These are phyloP conservation scores for Emericellopsis atlantica DNA, from an alignment of 2,329 filamentous ascomycete species.

Conservation along the genomic window DNA sequence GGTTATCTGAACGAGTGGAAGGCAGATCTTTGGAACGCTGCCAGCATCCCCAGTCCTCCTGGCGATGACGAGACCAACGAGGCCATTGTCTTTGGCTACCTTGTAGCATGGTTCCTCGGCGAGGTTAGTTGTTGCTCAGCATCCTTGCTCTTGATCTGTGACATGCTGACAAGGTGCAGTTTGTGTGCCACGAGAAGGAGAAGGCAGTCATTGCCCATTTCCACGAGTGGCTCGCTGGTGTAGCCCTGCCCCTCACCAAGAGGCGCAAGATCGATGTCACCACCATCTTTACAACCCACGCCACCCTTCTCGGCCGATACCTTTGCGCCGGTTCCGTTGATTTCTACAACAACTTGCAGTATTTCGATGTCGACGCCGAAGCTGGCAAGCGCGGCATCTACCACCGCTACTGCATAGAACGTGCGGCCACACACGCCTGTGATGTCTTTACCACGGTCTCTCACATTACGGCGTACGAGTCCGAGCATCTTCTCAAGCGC, in stretches of 20 bases:
- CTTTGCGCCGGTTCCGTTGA: slow-evolving; percentile 95
- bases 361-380: slow-evolving; percentile 92
- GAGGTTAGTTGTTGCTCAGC: slow-evolving; percentile 49
- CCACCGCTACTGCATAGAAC: slow-evolving; percentile 95
- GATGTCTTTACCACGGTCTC: slow-evolving; percentile 99
- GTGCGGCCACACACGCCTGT: slow-evolving; percentile 77
- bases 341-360: slow-evolving; percentile 98
- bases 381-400: slow-evolving; percentile 97
- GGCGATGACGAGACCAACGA: slow-evolving; percentile 94
- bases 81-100: slow-evolving; percentile 91
- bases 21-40: slow-evolving; percentile 82
- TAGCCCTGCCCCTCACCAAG: slow-evolving; percentile 82
- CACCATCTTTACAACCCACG: slow-evolving; percentile 97
- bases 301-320: slow-evolving; percentile 87
- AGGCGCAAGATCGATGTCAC: slow-evolving; percentile 92
- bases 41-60: slow-evolving; percentile 86
- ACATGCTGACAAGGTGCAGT: slow-evolving; percentile 37
- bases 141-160: background rate
- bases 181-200: slow-evolving; percentile 83
- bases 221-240: slow-evolving; percentile 96
- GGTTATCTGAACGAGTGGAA: slow-evolving; percentile 94
- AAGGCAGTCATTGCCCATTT: slow-evolving; percentile 94
- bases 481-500: slow-evolving; percentile 91
- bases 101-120: slow-evolving; percentile 96
- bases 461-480: slow-evolving; percentile 96